Evolutionary conservation across 2,329 filamentous ascomycete genomes (phyloP).

Genomic region (Aspergillus terreus): DNA sequence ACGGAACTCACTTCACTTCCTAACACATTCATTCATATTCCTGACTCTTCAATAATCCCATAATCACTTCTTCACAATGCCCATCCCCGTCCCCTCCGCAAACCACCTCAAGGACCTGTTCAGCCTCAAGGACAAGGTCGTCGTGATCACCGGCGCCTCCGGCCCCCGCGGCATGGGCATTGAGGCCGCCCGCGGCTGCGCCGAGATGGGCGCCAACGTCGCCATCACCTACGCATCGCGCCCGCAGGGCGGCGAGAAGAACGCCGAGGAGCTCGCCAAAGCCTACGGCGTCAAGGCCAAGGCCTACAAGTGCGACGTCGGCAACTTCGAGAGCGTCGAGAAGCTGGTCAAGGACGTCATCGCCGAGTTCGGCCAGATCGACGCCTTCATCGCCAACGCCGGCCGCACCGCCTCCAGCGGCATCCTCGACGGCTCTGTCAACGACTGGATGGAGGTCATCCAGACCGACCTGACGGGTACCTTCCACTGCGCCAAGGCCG

Average conservation of each 20-base stretch:
- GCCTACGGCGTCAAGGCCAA: conserved; percentile 63
- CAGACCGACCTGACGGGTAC: conserved; percentile 82
- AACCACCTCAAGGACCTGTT: conserved; percentile 39
- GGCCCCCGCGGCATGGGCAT: conserved; percentile 66
- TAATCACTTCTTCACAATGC: conserved; percentile 27
- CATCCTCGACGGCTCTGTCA: conserved; percentile 65
- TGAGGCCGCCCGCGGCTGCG: conserved; percentile 62
- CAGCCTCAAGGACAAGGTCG: conserved; percentile 46
- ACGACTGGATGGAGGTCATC: conserved; percentile 74
- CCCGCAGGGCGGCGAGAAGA: conserved; percentile 60
- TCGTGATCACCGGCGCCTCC: conserved; percentile 48
- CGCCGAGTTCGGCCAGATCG: conserved; percentile 67
- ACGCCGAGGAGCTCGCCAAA: conserved; percentile 58
- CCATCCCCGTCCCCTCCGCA: conserved; percentile 34
- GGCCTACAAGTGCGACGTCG: conserved; percentile 63
- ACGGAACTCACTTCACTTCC: too few species aligned
- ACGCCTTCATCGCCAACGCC: conserved; percentile 66
- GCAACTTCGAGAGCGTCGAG: conserved; percentile 54
- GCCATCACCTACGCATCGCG: conserved; percentile 66
- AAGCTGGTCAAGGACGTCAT: conserved; percentile 58
- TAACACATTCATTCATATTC: too few species aligned
- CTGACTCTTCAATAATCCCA: too few species aligned
- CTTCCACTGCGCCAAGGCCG: conserved; percentile 82
- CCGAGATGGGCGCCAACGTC: conserved; percentile 61
- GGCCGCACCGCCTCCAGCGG: conserved; percentile 67